phyloP scores from a whole-genome alignment of 2,329 filamentous ascomycete genomes.

The Xylariaceae sp. region DNA sequence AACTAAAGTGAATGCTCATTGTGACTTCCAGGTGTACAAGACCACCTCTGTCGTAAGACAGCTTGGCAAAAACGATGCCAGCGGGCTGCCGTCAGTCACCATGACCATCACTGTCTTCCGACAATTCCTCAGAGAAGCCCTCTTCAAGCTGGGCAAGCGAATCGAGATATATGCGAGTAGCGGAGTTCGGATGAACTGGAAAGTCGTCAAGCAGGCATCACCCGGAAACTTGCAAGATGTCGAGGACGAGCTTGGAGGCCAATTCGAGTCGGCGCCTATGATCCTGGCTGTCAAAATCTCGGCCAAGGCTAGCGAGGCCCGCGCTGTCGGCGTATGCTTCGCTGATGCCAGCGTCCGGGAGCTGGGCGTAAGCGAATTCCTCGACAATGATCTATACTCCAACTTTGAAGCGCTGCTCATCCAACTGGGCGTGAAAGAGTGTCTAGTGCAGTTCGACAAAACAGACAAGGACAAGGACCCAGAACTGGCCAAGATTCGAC shows the following conservation, averaged over 20 bases:
- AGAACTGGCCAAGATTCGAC: conserved; percentile 79
- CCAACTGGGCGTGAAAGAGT: conserved; percentile 92
- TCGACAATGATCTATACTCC: conserved; percentile 98
- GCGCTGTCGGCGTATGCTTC: conserved; percentile 91
- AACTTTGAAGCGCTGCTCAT: conserved; percentile 97
- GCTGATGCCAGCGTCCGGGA: conserved; percentile 95
- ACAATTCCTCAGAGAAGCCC: conserved; percentile 89
- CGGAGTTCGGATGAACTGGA: conserved; percentile 83
- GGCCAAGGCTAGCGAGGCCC: conserved; percentile 78
- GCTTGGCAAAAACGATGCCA: conserved; percentile 77
- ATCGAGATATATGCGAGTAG: conserved; percentile 83
- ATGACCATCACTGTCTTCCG: conserved; percentile 94
- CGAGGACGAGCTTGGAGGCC: conserved; percentile 85
- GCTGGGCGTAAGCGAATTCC: conserved; percentile 92
- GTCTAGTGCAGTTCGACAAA: conserved; percentile 76
- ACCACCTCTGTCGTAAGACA: conserved; percentile 93
- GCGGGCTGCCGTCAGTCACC: conserved; percentile 87
- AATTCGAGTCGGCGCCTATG: conserved; percentile 86
- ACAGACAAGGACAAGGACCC: conserved; percentile 81
- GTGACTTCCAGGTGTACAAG: conserved; percentile 71
- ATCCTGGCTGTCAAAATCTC: conserved; percentile 93
- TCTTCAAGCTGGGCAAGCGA: conserved; percentile 86
- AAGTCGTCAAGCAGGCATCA: conserved; percentile 84
- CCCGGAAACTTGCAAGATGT: conserved; percentile 96
- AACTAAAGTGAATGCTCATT: neutral